Evolutionary conservation across 208 protist species (phyloP), one percentile per base, ranked within the genome.

Genomic region (Wallacemonas sp.): DNA sequence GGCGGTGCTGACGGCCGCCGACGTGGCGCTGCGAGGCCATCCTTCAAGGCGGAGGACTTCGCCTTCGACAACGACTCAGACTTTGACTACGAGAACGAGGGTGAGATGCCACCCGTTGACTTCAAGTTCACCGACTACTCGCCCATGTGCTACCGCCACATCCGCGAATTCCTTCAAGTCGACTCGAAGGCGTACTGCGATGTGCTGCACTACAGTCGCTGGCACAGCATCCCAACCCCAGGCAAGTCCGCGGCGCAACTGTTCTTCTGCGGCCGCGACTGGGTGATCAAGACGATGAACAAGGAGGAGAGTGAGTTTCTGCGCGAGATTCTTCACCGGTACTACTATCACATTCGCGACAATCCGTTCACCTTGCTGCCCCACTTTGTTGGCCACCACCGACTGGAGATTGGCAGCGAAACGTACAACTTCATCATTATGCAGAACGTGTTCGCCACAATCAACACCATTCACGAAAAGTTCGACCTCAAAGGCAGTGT

Each of bases 401-500:
- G 78, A 11, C 69, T 98, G 2, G 65, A 65, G 41, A 79, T 94
- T 52, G 87, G 75, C 21, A 63, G 54, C 26, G 71, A 85, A 34
- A 89, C 88, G 64, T 77, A 88, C 54, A 85, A 85, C 61, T 87
- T 98, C 56, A 82, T 98, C 54, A 88, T 98, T 41, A 98, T 98
- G 96, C 84, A 95, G 57, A 98, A 98, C 77, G 87, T 98, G 9
- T 97, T 98, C 70, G 88, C 87, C 1, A 96, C 93, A 27, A 83
- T 80, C 11, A 88, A 90, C 62, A 87, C 80, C 9, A 97, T 98
- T 58, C 83, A 96, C 64, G 84, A 93, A 49, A 95, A 92, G 65
- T 98, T 95, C 56, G 96, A 98, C 72, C 68, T 98, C 16, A 98
- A 98, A 64, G 96, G 96, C 41, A 97, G 89, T 71, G 96, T 92